Base-by-base conservation (phyloP, 768 basidiomycete species). In the Leucocoprinus birnbaumii region DNA sequence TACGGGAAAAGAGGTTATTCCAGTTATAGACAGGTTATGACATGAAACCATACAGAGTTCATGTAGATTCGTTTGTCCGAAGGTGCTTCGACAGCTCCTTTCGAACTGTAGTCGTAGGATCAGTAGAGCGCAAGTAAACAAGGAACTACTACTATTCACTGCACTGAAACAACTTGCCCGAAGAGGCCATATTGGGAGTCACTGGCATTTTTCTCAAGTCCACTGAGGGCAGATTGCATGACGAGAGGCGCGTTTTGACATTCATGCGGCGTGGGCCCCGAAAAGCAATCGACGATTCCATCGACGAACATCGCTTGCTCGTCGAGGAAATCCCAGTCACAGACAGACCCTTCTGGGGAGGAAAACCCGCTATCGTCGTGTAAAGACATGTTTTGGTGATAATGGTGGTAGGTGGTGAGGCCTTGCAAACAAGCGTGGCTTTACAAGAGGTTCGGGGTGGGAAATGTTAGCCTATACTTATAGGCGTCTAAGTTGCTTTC, bases 181-280 rank as follows among this genome's bases (percentile, higher is more conserved):
- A 88, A 59, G 1, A 89, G 78, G 0, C 86, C 87, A 56, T 89
- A 86, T 58, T 88, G 87, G 0, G 73, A 42, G 27, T 41, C 68
- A 8, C 67, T 37, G 5, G 52, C 53, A n/a, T 64, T 34, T 10
- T 24, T 65, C 2, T 70, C 65, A 21, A 66, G 69, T n/a, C 40
- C 73, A 55, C 43, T 35, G 21, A 61, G 73, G 0, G 81, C 83
- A n/a, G 77, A 79, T 13, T 78, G 72, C 1, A 78, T 81, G 9
- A 83, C 65, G 18, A 84, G 60, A 0, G 83, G 83, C 0, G 83
- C 79, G 0, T 82, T 83, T 1, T 61, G 59, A 0, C 72, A 22
- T 44, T 78, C 78, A 49, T 79, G 76, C 2, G 35, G 57, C 1
- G 65, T 63, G 7, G 68, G 61, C 3, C 57, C 27, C n/a, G 53